Evolutionary conservation across 331 rosid species (phyloP).

Genomic region (Prunus yedoensis): DNA sequence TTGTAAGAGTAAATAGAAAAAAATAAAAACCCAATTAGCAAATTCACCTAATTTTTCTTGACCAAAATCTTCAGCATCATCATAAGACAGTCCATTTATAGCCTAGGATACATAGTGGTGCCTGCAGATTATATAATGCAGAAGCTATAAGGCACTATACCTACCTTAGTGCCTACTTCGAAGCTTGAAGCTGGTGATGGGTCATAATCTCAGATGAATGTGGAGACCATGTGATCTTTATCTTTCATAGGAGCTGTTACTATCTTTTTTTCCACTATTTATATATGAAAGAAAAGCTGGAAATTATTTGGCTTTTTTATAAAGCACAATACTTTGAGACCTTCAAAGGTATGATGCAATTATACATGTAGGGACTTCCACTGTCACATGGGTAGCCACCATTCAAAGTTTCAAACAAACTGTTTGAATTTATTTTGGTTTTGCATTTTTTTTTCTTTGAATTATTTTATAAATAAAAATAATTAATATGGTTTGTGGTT

Average conservation of each 20-base stretch:
- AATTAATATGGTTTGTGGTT: conserved; percentile 3
- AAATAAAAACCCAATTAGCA: not conserved
- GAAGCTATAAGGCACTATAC: conserved; percentile 22
- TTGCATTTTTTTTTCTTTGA: not conserved
- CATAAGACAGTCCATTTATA: not conserved
- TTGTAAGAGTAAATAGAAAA: too few relatives aligned
- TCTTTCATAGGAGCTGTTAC: conserved; percentile 18
- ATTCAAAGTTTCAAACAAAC: not conserved
- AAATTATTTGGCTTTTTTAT: conserved; percentile 23
- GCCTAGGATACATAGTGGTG: conserved; percentile 3
- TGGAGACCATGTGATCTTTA: conserved; percentile 62
- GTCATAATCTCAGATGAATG: conserved; percentile 25
- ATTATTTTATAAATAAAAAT: not conserved
- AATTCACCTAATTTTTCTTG: not conserved
- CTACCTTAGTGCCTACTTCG: conserved; percentile 29
- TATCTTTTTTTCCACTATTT: conserved; percentile 19
- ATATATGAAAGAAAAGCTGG: conserved; percentile 29
- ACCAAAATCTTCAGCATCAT: conserved; percentile 7
- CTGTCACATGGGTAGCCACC: conserved; percentile 30
- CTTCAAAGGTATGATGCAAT: conserved; percentile 23
- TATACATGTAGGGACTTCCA: conserved; percentile 1
- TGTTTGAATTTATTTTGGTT: conserved; percentile 1
- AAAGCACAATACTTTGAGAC: conserved; percentile 22
- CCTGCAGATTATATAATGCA: conserved; percentile 14
- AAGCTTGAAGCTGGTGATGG: conserved; percentile 53